Base-by-base conservation (phyloP, 2,329 filamentous ascomycete species). In the Fusarium pseudonygamai region DNA sequence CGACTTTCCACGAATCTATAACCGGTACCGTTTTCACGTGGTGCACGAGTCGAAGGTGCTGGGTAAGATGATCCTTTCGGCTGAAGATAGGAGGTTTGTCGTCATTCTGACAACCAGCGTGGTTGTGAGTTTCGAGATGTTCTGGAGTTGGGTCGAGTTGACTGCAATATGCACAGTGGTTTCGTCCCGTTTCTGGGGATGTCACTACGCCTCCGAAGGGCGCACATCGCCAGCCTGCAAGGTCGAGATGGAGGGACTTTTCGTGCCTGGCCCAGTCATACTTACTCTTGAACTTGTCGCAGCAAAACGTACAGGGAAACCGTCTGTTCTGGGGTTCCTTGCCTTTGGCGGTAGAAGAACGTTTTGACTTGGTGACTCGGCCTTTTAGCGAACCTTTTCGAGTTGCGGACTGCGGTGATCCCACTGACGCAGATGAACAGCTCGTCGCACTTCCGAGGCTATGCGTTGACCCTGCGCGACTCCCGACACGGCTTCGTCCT, bases 21-120 rank as follows among this genome's bases (percentile, higher is more conserved):
- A 84, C 85, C 81, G 69, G 81, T 75, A 55, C 77, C 42, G 9
- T 79, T 79, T 86, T 84, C 16, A 77, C 32, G n/a, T 77, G 76
- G 50, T 81, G 79, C 4, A 78, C 73, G 8, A 77, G 70, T 22
- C 78, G 69, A 3, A 81, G 65, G 20, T 81, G 80, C 26, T 81
- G 80, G 4, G 76, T 69, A 1, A 81, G 75, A 24, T 81, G 79
- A 12, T 81, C 80, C 12, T 80, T 81, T 7, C 80, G 73, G 0
- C 71, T 72, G 34, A 80, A 81, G 5, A 74, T 46, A 2, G 73
- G 76, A 2, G 57, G 59, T 4, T 49, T 45, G 1, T 40, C 65
- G 2, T 63, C 47, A 11, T 53, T 55, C 5, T 74, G 66, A 7
- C 78, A 79, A 0, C 40, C 36, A 0, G 32, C 47, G 24, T 79